Percentiles rank a stretch among this genome's conserved stretches.
phyloP scores from a whole-genome alignment of 176 grass and related monocot species.

The Puya raimondii region DNA sequence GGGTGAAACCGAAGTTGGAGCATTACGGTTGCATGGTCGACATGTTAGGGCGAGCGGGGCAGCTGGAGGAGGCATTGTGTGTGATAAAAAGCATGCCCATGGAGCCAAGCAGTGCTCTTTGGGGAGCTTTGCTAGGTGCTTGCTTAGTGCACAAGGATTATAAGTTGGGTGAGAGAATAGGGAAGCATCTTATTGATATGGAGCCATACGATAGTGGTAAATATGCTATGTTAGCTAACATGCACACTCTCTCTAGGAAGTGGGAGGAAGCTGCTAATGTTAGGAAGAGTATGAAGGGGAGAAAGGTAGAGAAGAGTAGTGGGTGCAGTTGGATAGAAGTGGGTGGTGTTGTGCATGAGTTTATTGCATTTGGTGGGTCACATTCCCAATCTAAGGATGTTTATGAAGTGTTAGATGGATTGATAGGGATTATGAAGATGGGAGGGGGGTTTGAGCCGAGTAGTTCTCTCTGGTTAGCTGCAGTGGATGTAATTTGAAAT shows the following conservation, averaged over 20 bases:
- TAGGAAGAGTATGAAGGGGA: constrained; percentile 16
- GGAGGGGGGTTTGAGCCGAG: not conserved
- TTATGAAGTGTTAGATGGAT: not conserved
- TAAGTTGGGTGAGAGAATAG: constrained; percentile 6
- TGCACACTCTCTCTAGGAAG: constrained; percentile 4
- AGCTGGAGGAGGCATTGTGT: constrained; percentile 5
- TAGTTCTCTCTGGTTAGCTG: not conserved
- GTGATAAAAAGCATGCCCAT: constrained; percentile 19
- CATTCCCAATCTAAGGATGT: constrained; percentile 1
- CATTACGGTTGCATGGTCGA: constrained; percentile 30
- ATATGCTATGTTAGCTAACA: constrained; percentile 17
- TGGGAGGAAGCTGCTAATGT: not conserved
- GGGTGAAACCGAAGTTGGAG: constrained; percentile 6
- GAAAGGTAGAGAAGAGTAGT: constrained; percentile 11
- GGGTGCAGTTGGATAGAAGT: constrained; percentile 16
- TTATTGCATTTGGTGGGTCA: constrained; percentile 21
- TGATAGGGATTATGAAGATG: not conserved
- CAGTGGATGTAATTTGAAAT: not conserved
- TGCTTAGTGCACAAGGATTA: constrained; percentile 14
- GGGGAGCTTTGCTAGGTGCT: constrained; percentile 17
- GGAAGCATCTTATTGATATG: not conserved
- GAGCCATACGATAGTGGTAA: constrained; percentile 11
- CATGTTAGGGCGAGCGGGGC: constrained; percentile 16
- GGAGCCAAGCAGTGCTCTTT: constrained; percentile 4
- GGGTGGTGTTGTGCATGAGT: constrained; percentile 8